Conservation (phyloP, 805 yeast species). For the Ogataea naganishii region DNA sequence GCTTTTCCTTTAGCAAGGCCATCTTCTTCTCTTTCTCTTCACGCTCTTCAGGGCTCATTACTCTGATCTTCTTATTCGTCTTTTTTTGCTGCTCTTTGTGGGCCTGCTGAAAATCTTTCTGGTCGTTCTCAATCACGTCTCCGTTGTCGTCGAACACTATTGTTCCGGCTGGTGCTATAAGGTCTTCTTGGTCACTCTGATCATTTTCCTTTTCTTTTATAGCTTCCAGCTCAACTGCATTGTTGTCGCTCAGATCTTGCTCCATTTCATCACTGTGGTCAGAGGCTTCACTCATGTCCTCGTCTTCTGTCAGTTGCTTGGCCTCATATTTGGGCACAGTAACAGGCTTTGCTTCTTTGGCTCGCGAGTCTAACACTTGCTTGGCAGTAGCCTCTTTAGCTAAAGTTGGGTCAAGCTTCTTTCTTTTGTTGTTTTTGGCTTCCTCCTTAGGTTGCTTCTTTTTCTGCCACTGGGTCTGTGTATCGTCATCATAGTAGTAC, state of each 20-base stretch:
- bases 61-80: conserved; percentile 13
- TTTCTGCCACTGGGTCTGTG: conserved; percentile 84
- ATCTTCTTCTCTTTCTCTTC: conserved; percentile 44
- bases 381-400: conserved; percentile 43
- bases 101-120: conserved; percentile 4
- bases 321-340: conserved; percentile 27
- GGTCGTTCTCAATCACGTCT: conserved; percentile 29
- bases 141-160: conserved; percentile 70
- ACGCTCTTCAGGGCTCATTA: conserved; percentile 38
- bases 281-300: conserved; percentile 15
- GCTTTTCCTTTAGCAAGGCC: conserved; percentile 64
- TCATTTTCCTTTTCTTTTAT: conserved; percentile 3
- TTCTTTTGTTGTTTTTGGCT: conserved; percentile 47
- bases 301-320: conserved; percentile 9
- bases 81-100: conserved; percentile 6
- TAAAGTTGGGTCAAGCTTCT: conserved; percentile 67
- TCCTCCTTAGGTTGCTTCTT: conserved; percentile 69
- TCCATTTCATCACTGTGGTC: conserved; percentile 20
- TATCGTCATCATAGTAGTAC: conserved; percentile 85
- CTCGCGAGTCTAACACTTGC: conserved; percentile 48
- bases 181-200: conserved; percentile 5
- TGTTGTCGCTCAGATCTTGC: conserved; percentile 6
- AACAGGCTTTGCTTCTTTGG: conserved; percentile 43
- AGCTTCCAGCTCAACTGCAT: conserved; percentile 4
- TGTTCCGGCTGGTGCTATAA: conserved; percentile 11